These are phyloP conservation scores for Avena atlantica DNA, from an alignment of 176 grass and related monocot genomes.

Conservation along the genomic window DNA sequence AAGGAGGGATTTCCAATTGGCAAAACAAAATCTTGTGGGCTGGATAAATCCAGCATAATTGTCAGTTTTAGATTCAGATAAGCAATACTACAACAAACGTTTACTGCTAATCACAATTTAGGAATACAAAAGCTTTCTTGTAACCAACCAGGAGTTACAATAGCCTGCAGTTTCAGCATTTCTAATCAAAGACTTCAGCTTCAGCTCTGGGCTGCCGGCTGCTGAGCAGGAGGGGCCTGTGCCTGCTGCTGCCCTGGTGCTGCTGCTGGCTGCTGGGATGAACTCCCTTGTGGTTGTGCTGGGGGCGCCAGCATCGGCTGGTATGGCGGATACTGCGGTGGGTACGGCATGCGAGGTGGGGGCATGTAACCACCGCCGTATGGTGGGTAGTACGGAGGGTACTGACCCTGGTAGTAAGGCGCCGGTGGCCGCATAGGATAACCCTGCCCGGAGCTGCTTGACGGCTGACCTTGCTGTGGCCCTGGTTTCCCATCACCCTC, in stretches of 20 bases:
- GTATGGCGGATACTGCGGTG: conserved; percentile 73
- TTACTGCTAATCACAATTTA: conserved; percentile 41
- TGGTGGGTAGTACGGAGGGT: conserved; percentile 65
- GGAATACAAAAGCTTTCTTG: conserved; percentile 39
- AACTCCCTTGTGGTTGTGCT: conserved; percentile 48
- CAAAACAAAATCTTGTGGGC: conserved; percentile 27
- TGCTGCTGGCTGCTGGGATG: conserved; percentile 38
- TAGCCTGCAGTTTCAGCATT: background rate
- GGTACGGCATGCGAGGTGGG: conserved; percentile 69
- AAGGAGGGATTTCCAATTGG: background rate
- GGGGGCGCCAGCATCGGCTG: conserved; percentile 53
- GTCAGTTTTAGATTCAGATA: conserved; percentile 9
- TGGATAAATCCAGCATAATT: conserved; percentile 23
- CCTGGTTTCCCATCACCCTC: conserved; percentile 55
- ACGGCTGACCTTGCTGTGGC: conserved; percentile 53
- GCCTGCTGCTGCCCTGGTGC: conserved; percentile 41
- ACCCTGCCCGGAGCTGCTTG: conserved; percentile 55
- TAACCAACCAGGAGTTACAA: background rate
- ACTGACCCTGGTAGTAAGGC: conserved; percentile 72
- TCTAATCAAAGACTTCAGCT: conserved; percentile 25
- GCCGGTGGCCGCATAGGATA: conserved; percentile 49
- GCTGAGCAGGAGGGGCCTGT: conserved; percentile 39
- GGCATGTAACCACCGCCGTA: conserved; percentile 64
- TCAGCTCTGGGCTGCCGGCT: conserved; percentile 49
- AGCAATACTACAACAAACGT: conserved; percentile 23